These are phyloP conservation scores for Ascochyta rabiei DNA, from an alignment of 2,329 filamentous ascomycete species.

Conservation along the genomic window DNA sequence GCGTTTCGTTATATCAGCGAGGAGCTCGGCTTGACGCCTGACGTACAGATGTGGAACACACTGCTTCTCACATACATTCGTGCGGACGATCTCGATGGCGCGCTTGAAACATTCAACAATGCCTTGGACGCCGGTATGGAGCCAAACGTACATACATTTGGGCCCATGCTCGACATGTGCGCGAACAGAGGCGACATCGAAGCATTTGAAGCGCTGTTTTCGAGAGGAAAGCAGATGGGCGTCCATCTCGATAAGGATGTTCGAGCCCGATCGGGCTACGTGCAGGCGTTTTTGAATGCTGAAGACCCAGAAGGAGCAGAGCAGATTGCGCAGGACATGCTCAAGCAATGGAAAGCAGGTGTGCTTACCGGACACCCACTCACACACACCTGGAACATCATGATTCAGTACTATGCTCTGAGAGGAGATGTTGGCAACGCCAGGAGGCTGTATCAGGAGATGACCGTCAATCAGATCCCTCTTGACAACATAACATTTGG, in stretches of 20 bases:
- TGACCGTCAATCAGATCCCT: conserved; percentile 58
- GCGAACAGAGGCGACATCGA: conserved; percentile 75
- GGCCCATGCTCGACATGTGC: conserved; percentile 74
- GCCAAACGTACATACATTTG: conserved; percentile 71
- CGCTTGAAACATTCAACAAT: conserved; percentile 67
- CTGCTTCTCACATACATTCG: conserved; percentile 74
- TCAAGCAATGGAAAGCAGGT: conserved; percentile 50
- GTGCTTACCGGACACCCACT: conserved; percentile 55
- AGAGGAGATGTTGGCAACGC: conserved; percentile 64
- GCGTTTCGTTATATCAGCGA: conserved; percentile 67
- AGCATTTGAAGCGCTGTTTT: conserved; percentile 69
- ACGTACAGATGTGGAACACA: conserved; percentile 73
- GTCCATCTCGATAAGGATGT: conserved; percentile 30
- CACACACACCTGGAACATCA: conserved; percentile 76
- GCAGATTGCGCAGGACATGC: conserved; percentile 63
- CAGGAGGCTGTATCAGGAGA: conserved; percentile 60
- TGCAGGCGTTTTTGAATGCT: conserved; percentile 65
- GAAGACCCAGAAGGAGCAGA: conserved; percentile 51
- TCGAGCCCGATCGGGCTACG: conserved; percentile 53
- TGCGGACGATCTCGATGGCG: conserved; percentile 69
- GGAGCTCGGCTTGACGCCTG: conserved; percentile 63
- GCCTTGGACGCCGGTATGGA: conserved; percentile 57
- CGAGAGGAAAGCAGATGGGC: conserved; percentile 61
- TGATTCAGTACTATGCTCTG: conserved; percentile 73
- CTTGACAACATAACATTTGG: conserved; percentile 65